Base-by-base conservation (phyloP, 2,329 filamentous ascomycete species). In the Monosporascus cannonballus region DNA sequence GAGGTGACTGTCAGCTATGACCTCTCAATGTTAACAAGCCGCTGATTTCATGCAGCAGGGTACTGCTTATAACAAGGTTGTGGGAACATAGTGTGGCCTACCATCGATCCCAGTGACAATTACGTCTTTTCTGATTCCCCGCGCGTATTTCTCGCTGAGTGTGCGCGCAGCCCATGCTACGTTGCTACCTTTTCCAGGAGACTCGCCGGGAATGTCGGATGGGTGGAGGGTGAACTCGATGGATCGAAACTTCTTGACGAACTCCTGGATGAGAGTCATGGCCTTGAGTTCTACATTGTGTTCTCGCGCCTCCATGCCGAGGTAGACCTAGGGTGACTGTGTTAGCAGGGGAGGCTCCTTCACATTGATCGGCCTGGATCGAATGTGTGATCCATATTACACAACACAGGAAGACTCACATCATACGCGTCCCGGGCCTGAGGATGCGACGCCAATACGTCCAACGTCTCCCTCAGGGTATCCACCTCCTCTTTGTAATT, bases 401-500 rank as follows among this genome's bases (percentile, higher is more conserved):
- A 14, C 4, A 7, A 30, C 2, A 25, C 24, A 17, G 22, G 6
- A 46, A 14, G 14, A 80, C 85, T 76, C 70, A 89, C 86, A 75
- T 89, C 86, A 66, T 89, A 90, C 48, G 77, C 81, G 59, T 72
- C 74, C 51, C 75, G 73, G 25, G 86, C 86, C 59, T 81, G 78
- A 0, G 81, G 76, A 62, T 90, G 86, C 30, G 79, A 85, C 5
- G 84, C 84, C 54, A 89, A 69, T 22, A 89, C 85, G 41, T 84
- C 80, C 20, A 90, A 69, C 0, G 86, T 89, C 64, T 87, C 84
- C 56, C 80, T 76, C 47, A 89, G 72, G 0, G 83, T 87, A 53
- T 86, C 83, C 52, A 84, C 71, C 52, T 89, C 85, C 66, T 90
- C 86, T 67, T 87, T 87, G 71, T 89, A 90, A 63, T 88, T 88